Conservation (phyloP, 192 early-diverging fungal species). For the Coemansia sp. region DNA sequence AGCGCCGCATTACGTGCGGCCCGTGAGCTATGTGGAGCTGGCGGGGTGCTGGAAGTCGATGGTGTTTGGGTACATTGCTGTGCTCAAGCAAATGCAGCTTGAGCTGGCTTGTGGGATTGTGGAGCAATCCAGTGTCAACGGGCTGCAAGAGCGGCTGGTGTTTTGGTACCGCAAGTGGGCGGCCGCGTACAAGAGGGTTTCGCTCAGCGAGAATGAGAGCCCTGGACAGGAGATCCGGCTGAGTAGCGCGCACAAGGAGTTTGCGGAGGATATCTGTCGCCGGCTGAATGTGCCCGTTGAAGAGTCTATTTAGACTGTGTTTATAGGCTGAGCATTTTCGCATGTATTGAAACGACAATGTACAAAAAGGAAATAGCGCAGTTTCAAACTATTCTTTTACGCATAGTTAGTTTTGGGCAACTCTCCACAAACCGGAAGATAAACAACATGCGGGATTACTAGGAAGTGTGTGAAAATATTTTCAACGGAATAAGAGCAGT, state of each 20-base stretch:
- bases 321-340: not conserved
- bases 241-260: not conserved
- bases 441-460: too few species aligned
- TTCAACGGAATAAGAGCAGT: too few species aligned
- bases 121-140: not conserved
- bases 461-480: too few species aligned
- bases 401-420: too few species aligned
- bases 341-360: not conserved
- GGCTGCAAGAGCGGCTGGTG: slow-evolving; percentile 15
- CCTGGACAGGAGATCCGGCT: not conserved
- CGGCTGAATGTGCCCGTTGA: not conserved
- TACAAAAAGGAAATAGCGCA: too few species aligned
- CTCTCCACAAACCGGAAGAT: too few species aligned
- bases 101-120: not conserved
- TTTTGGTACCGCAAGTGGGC: slow-evolving; percentile 35
- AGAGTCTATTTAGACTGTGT: not conserved
- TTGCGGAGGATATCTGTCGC: not conserved
- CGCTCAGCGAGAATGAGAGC: not conserved
- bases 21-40: slow-evolving; percentile 10
- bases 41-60: slow-evolving; percentile 32
- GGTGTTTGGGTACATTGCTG: slow-evolving; percentile 28
- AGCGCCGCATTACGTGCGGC: slow-evolving; percentile 15
- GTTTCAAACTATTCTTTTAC: too few species aligned
- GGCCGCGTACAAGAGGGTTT: not conserved
- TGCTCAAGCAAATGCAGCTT: slow-evolving; percentile 11